These are phyloP conservation scores for Rosa hybrid DNA, from an alignment of 331 rosid species.

Conservation along the genomic window DNA sequence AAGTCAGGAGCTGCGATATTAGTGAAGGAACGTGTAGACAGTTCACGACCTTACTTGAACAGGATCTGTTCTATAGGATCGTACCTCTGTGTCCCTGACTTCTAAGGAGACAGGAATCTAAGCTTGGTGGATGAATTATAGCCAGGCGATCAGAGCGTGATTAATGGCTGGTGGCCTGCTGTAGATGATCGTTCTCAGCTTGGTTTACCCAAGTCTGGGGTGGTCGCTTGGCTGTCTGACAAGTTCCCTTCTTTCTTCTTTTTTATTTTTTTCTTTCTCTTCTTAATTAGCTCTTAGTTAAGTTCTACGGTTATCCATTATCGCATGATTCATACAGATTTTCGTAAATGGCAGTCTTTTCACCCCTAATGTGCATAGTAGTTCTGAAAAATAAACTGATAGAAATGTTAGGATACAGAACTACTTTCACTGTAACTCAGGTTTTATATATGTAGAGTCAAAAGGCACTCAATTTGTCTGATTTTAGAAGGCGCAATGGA, in stretches of 20 bases:
- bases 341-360: too few species aligned
- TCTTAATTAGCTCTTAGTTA: too few species aligned
- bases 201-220: not conserved
- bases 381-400: not conserved
- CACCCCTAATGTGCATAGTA: not conserved
- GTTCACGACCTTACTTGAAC: not conserved
- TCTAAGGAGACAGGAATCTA: not conserved
- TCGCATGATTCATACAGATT: too few species aligned
- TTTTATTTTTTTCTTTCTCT: too few species aligned
- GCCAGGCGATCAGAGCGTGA: not conserved
- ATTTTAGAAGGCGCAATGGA: not conserved
- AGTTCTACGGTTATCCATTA: too few species aligned
- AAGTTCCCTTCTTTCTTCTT: not conserved
- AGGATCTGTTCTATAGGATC: not conserved
- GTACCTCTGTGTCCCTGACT: not conserved
- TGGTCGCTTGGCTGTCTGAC: slow-evolving; percentile 8
- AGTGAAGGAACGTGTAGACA: not conserved
- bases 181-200: slow-evolving; percentile 2
- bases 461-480: not conserved
- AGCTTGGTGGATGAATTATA: not conserved
- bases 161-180: not conserved
- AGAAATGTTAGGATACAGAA: not conserved
- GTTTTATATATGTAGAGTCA: not conserved
- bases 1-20: not conserved
- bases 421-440: not conserved